phyloP scores from a whole-genome alignment of 192 early-diverging fungal species.

The Backusella liffmaniae region DNA sequence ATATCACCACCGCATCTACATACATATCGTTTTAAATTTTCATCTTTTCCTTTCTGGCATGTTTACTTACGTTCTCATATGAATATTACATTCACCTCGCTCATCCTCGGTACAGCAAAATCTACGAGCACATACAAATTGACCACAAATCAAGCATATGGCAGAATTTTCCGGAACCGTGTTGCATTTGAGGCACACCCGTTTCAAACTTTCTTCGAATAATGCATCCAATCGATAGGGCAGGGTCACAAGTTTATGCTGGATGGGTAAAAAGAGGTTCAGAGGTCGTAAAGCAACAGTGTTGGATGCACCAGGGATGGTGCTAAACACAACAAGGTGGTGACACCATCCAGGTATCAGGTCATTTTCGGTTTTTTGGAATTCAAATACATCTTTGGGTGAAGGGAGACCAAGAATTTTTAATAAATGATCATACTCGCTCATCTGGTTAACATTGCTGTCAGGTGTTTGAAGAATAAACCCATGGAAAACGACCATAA shows the following conservation, averaged over 20 bases:
- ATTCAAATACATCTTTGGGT: slow-evolving; percentile 56
- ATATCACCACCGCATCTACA: slow-evolving; percentile 83
- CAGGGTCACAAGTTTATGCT: slow-evolving; percentile 61
- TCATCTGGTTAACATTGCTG: slow-evolving; percentile 32
- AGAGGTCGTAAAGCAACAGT: slow-evolving; percentile 6
- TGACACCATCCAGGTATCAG: slow-evolving; percentile 25
- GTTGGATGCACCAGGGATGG: too few species aligned
- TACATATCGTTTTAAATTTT: slow-evolving; percentile 16
- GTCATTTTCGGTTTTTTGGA: background rate
- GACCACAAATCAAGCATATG: slow-evolving; percentile 91
- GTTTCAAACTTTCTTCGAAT: slow-evolving; percentile 78
- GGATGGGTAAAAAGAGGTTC: slow-evolving; percentile 46
- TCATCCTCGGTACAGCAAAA: slow-evolving; percentile 89
- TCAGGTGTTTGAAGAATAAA: slow-evolving; percentile 47
- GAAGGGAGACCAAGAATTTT: slow-evolving; percentile 69
- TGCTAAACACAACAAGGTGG: background rate
- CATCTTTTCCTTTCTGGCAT: background rate
- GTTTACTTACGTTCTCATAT: slow-evolving; percentile 62
- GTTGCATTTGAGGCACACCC: slow-evolving; percentile 80
- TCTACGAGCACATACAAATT: slow-evolving; percentile 88
- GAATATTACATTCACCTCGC: slow-evolving; percentile 93
- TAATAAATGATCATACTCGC: slow-evolving; percentile 70
- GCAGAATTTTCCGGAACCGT: slow-evolving; percentile 88
- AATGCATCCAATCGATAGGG: slow-evolving; percentile 81
- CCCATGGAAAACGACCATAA: slow-evolving; percentile 65